Evolutionary conservation across 2,329 filamentous ascomycete species (phyloP).

Genomic region (Epichloe elymi): DNA sequence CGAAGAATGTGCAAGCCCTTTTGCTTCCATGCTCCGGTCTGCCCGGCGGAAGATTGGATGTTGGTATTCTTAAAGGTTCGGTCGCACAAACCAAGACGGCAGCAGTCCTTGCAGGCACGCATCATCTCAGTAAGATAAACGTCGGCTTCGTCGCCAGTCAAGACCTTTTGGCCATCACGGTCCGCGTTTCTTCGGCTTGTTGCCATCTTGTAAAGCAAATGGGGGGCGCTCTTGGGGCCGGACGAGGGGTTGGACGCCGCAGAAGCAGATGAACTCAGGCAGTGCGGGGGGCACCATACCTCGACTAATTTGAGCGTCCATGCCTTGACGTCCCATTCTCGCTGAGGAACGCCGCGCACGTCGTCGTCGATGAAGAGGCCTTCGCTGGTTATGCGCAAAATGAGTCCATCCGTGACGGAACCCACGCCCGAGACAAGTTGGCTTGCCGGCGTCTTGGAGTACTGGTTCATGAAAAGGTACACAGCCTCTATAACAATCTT

Average conservation of each 20-base stretch:
- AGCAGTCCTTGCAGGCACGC: conserved; percentile 51
- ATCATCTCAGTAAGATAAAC: conserved; percentile 49
- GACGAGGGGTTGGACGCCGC: conserved; percentile 28
- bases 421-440: conserved; percentile 77
- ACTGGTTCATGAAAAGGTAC: conserved; percentile 83
- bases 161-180: conserved; percentile 34
- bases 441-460: conserved; percentile 76
- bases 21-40: conserved; percentile 40
- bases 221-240: conserved; percentile 25
- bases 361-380: conserved; percentile 97
- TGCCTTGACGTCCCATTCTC: conserved; percentile 97
- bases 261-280: conserved; percentile 30
- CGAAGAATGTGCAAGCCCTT: conserved; percentile 49
- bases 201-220: conserved; percentile 34
- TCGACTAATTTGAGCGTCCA: conserved; percentile 93
- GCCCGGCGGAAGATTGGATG: conserved; percentile 24
- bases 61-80: conserved; percentile 31
- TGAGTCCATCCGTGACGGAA: conserved; percentile 79
- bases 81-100: conserved; percentile 39
- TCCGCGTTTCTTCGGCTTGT: conserved; percentile 33
- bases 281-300: conserved; percentile 65
- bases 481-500: conserved; percentile 95
- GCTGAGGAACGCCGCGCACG: conserved; percentile 76
- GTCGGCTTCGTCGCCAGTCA: conserved; percentile 53
- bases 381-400: conserved; percentile 84